phyloP scores from a whole-genome alignment of 1,284 basidiomycete species.

The Mycena citricolor region DNA sequence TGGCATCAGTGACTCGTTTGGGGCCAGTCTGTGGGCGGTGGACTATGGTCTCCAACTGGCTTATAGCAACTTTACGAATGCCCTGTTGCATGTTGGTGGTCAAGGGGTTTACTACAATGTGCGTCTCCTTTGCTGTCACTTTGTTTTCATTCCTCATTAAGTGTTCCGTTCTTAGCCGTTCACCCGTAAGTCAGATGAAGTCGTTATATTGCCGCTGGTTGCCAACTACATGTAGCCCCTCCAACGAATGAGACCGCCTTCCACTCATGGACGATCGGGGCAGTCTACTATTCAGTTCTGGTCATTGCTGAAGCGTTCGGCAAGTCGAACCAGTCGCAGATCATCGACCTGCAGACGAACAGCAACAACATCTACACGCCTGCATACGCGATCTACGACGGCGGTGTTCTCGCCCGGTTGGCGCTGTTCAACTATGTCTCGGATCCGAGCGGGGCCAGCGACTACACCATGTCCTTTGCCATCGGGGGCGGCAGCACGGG shows the following conservation, averaged over 20 bases:
- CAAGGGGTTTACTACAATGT: conserved; percentile 67
- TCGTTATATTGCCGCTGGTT: conserved; percentile 4
- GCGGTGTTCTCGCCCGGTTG: conserved; percentile 53
- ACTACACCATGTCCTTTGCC: conserved; percentile 47
- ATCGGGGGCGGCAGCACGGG: conserved; percentile 49
- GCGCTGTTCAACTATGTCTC: conserved; percentile 73
- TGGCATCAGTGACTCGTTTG: conserved; percentile 71
- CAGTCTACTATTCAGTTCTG: conserved; percentile 67
- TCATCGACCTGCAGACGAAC: conserved; percentile 61
- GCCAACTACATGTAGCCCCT: conserved; percentile 38
- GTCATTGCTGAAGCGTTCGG: conserved; percentile 70
- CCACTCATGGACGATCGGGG: conserved; percentile 61
- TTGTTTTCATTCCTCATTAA: background rate
- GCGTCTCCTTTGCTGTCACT: conserved; percentile 27
- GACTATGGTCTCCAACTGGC: conserved; percentile 64
- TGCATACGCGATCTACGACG: conserved; percentile 74
- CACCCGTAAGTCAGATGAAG: conserved; percentile 38
- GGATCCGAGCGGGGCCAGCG: conserved; percentile 51
- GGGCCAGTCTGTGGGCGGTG: conserved; percentile 65
- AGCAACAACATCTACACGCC: conserved; percentile 53
- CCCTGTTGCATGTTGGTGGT: conserved; percentile 52
- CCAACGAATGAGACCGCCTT: conserved; percentile 59
- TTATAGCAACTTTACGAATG: conserved; percentile 55
- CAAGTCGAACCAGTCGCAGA: conserved; percentile 53
- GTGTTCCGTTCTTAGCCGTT: conserved; percentile 40